A percentile compares a stretch with the other conserved stretches of the same genome.
phyloP scores from a whole-genome alignment of 805 yeast species.

The Candida tibetensis region DNA sequence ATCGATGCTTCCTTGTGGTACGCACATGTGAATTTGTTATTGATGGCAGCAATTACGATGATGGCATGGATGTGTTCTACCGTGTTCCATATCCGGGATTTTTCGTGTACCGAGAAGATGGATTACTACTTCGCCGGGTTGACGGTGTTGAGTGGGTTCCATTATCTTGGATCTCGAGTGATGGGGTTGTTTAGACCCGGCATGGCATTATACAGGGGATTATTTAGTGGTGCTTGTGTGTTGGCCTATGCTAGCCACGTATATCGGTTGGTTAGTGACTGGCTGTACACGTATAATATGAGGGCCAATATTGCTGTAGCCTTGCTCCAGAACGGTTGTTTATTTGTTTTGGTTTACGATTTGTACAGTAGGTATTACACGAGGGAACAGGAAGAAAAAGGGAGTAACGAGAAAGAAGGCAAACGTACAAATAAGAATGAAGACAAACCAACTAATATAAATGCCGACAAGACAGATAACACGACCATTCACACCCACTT shows the following conservation, averaged over 20 bases:
- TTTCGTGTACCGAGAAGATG: slow-evolving; percentile 71
- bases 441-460: neutral
- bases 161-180: slow-evolving; percentile 60
- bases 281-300: slow-evolving; percentile 96
- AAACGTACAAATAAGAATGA: neutral
- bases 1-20: slow-evolving; percentile 1
- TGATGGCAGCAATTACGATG: slow-evolving; percentile 64
- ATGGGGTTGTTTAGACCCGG: slow-evolving; percentile 52
- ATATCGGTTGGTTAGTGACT: slow-evolving; percentile 59
- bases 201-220: slow-evolving; percentile 19
- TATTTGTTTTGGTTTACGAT: slow-evolving; percentile 23
- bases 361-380: slow-evolving; percentile 32
- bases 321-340: slow-evolving; percentile 58
- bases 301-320: slow-evolving; percentile 81
- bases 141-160: slow-evolving; percentile 78
- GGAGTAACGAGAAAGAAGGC: neutral
- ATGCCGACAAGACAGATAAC: slow-evolving; percentile 9
- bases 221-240: slow-evolving; percentile 42
- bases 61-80: slow-evolving; percentile 87
- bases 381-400: slow-evolving; percentile 15
- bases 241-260: slow-evolving; percentile 63
- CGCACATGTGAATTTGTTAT: slow-evolving; percentile 30
- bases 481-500: slow-evolving; percentile 17
- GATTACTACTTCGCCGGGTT: slow-evolving; percentile 94
- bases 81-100: slow-evolving; percentile 85